These are phyloP conservation scores for Pseudozyma tsukubaensis DNA, from an alignment of 1,284 basidiomycete species.

Conservation along the genomic window DNA sequence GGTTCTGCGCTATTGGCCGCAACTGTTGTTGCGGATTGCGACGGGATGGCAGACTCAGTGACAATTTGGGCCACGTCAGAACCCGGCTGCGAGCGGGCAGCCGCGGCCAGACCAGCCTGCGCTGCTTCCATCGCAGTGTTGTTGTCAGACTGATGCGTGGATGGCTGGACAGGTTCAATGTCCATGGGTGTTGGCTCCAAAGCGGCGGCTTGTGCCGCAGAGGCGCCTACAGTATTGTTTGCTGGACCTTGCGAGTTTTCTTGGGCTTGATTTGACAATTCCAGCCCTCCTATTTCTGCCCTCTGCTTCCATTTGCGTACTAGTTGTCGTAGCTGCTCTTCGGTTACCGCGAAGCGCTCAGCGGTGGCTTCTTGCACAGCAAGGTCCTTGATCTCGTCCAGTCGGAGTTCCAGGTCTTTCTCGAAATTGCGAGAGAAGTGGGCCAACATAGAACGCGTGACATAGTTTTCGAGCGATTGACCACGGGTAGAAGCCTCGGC, in stretches of 20 bases:
- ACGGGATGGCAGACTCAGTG: not conserved
- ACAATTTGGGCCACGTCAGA: no score
- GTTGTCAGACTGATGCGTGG: not conserved
- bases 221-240: not conserved
- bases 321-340: conserved; percentile 16
- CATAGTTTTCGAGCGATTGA: not conserved
- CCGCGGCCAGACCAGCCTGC: not conserved
- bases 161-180: conserved; percentile 4
- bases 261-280: not conserved
- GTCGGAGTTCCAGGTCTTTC: conserved; percentile 20
- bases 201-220: conserved; percentile 1
- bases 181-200: conserved; percentile 18
- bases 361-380: conserved; percentile 26
- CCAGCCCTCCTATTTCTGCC: not conserved
- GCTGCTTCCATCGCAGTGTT: not conserved
- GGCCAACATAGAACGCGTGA: conserved; percentile 28
- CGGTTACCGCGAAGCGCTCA: conserved; percentile 24
- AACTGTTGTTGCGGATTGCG: not conserved
- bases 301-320: conserved; percentile 17
- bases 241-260: not conserved
- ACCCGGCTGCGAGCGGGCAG: not conserved
- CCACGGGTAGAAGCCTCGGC: not conserved
- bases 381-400: conserved; percentile 33
- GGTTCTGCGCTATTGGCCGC: not conserved
- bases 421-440: conserved; percentile 15